Base-by-base conservation (phyloP, 1,284 basidiomycete genomes). In the Heterobasidion occidentale region DNA sequence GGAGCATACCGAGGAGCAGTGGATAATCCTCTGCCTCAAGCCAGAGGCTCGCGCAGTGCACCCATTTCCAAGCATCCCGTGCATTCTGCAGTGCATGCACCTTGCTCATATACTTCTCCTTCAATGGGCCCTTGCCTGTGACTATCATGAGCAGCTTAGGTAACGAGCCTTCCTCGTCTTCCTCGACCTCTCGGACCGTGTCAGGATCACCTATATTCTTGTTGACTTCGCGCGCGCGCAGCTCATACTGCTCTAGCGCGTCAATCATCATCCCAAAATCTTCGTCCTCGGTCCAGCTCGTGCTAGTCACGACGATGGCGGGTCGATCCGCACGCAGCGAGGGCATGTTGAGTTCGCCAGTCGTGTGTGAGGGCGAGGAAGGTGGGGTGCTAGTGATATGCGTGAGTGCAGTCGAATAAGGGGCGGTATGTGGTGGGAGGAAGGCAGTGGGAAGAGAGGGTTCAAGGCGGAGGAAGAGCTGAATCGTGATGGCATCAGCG, bases 281-380 rank as follows among this genome's bases (percentile, higher is more conserved):
- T 70, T 99, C 97, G 67, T 99, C 97, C 7, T 92, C 86, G 0
- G 97, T 99, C 96, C 97, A 99, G 9, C 90, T 94, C 0, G 97
- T 99, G 62, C 92, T 93, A 33, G 90, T 93, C 19, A 99, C 86
- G 19, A 98, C 65, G 3, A 99, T 73, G 0, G 92, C 94, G 1
- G 94, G 92, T 58, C 95, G 78, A 61, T 92, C 86, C 2, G 73
- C 61, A 14, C 88, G 80, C 17, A 84, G 69, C 11, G 64, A 27
- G 38, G 68, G 72, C 60, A 70, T 66, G 9, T 58, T 63, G 36
- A 65, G 56, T 20, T 53, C 48, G 45, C 44, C 47, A 1, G 68
- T 65, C 57, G 75, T 2, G 66, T 70, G 65, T 27, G 66, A n/a
- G 20, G 58, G 52, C 15, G 54, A 54, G 45, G 48, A 47, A 9